Conservation (phyloP, 139 green algal species). For the Closterium sp. region DNA sequence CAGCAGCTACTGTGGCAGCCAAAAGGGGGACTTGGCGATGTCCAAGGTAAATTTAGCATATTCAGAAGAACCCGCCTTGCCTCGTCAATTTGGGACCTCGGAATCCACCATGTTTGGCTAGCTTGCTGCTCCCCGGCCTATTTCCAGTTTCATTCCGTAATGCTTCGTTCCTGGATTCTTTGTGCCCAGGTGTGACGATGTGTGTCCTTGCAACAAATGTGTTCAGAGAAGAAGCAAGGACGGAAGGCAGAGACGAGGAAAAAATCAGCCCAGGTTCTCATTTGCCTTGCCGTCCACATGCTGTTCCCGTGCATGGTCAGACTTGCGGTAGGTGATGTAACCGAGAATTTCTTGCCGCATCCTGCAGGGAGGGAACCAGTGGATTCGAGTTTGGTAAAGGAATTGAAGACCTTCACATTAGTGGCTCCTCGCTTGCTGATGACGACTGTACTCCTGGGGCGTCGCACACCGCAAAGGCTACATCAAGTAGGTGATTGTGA, state of each 20-base stretch:
- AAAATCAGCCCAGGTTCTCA: background rate
- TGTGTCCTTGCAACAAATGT: constrained; percentile 29
- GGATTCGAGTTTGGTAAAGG: background rate
- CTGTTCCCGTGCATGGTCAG: background rate
- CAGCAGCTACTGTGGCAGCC: background rate
- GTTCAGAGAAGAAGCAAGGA: constrained; percentile 1
- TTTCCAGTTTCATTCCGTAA: background rate
- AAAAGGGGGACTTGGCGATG: constrained; percentile 1
- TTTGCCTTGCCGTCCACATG: background rate
- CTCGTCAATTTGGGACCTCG: background rate
- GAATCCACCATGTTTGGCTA: background rate
- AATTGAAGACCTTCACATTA: background rate
- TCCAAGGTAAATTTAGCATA: background rate
- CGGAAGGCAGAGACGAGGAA: background rate
- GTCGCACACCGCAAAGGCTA: background rate
- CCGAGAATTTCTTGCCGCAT: background rate
- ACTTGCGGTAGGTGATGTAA: background rate
- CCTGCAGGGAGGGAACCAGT: background rate
- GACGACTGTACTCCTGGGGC: background rate
- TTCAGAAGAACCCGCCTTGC: background rate
- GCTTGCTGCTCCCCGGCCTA: background rate
- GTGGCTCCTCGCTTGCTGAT: background rate
- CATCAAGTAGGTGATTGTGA: background rate
- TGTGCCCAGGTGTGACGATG: constrained; percentile 10
- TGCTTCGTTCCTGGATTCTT: background rate